Evolutionary conservation across 768 basidiomycete species (phyloP).

Genomic region (Erythrobasidium yunnanense): DNA sequence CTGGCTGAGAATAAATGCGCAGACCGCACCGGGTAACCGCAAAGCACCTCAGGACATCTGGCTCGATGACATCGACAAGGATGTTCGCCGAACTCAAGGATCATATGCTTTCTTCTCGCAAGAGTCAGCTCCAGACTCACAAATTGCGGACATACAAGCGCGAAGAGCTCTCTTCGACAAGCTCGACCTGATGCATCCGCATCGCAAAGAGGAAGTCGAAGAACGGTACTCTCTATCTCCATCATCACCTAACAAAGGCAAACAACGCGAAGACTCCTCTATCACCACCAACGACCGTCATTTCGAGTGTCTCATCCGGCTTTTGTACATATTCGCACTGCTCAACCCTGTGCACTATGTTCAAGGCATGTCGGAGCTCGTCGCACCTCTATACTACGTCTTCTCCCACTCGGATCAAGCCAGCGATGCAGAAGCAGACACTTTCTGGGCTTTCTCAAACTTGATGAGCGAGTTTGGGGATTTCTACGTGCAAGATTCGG

Average conservation of each 20-base stretch:
- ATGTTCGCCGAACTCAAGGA: conserved; percentile 20
- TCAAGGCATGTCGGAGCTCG: conserved; percentile 25
- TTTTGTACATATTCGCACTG: conserved; percentile 18
- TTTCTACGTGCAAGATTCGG: conserved; percentile 24
- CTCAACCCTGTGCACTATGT: conserved; percentile 26
- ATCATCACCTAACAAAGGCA: not conserved
- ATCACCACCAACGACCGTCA: conserved; percentile 6
- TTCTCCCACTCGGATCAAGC: conserved; percentile 7
- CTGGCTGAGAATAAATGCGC: no score
- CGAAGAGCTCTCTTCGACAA: not conserved
- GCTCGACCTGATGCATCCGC: conserved; percentile 9
- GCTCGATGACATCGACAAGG: conserved; percentile 26
- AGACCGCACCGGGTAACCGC: not conserved
- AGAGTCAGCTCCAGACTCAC: not conserved
- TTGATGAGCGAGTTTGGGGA: conserved; percentile 22
- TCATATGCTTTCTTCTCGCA: conserved; percentile 25
- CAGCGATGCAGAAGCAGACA: conserved; percentile 17
- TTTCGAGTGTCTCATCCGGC: conserved; percentile 19
- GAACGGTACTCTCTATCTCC: conserved; percentile 11
- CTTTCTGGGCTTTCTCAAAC: conserved; percentile 22
- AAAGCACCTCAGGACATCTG: conserved; percentile 6
- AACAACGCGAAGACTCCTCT: not conserved
- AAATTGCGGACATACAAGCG: not conserved
- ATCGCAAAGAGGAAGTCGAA: conserved; percentile 19
- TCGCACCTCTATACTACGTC: conserved; percentile 25